A percentile compares a stretch with the other conserved stretches of the same genome.
These are phyloP conservation scores for Beverwykella pulmonaria DNA, from an alignment of 495 filamentous ascomycete species.

Conservation along the genomic window DNA sequence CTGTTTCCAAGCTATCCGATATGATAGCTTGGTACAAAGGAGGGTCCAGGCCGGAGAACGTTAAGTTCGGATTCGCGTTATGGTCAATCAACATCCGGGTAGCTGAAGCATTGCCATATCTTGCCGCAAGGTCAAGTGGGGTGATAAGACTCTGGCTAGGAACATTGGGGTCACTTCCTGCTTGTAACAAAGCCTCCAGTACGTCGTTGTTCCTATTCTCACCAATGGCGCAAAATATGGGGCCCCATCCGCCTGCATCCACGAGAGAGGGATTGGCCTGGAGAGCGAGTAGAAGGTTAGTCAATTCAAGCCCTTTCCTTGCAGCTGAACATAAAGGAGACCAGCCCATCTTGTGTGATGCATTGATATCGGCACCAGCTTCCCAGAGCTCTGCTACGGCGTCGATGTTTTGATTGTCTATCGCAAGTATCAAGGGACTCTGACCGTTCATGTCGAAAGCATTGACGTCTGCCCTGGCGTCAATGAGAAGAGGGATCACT, in stretches of 20 bases:
- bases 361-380: background rate
- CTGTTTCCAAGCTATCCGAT: background rate
- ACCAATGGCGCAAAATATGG: background rate
- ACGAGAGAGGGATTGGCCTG: background rate
- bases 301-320: background rate
- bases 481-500: background rate
- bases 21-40: background rate
- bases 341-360: constrained; percentile 4
- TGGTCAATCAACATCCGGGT: background rate
- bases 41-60: background rate
- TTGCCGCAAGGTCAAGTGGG: background rate
- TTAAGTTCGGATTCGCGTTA: background rate
- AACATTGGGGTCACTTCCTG: constrained; percentile 1
- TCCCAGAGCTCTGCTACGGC: background rate
- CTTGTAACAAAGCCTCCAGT: background rate
- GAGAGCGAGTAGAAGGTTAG: constrained; percentile 1
- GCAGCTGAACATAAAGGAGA: background rate
- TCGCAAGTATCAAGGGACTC: background rate
- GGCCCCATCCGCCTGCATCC: background rate
- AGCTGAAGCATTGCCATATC: background rate
- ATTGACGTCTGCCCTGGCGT: background rate
- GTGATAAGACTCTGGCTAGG: background rate
- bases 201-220: background rate
- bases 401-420: background rate
- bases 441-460: background rate